These are phyloP conservation scores for Epichloe scottii DNA, from an alignment of 2,329 filamentous ascomycete species.

Conservation along the genomic window DNA sequence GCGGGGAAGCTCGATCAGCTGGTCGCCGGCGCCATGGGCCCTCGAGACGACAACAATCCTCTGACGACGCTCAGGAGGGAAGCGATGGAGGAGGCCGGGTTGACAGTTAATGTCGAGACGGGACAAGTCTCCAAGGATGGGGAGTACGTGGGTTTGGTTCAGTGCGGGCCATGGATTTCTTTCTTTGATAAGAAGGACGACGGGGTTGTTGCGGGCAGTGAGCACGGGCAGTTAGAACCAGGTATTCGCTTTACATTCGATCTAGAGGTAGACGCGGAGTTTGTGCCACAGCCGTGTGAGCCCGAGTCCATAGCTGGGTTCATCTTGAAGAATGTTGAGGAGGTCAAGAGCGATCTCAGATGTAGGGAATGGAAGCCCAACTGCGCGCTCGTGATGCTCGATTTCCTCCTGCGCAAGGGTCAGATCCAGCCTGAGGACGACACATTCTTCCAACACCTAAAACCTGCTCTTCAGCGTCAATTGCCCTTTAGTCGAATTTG, in stretches of 20 bases:
- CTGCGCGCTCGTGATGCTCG: constrained; percentile 26
- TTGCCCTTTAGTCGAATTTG: constrained; percentile 14
- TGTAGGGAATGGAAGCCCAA: constrained; percentile 24
- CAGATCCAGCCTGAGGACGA: constrained; percentile 15
- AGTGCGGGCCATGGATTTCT: constrained; percentile 15
- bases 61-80: constrained; percentile 19
- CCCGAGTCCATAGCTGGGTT: constrained; percentile 19
- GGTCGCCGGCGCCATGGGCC: constrained; percentile 24
- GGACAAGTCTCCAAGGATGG: constrained; percentile 9
- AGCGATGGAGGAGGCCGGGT: constrained; percentile 21
- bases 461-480: constrained; percentile 12
- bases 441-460: constrained; percentile 11
- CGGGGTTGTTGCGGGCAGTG: constrained; percentile 14
- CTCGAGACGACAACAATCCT: constrained; percentile 15
- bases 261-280: constrained; percentile 16
- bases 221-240: constrained; percentile 23
- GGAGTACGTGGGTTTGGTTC: constrained; percentile 12
- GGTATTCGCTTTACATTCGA: constrained; percentile 26
- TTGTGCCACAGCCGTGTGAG: constrained; percentile 12
- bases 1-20: constrained; percentile 24
- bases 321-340: constrained; percentile 14
- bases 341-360: constrained; percentile 18
- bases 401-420: constrained; percentile 21
- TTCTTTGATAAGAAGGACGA: constrained; percentile 25
- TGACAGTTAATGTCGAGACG: constrained; percentile 14